A percentile compares a stretch with the other conserved stretches of the same genome.
phyloP scores from a whole-genome alignment of 208 protist species.

The Lotmaria passim region DNA sequence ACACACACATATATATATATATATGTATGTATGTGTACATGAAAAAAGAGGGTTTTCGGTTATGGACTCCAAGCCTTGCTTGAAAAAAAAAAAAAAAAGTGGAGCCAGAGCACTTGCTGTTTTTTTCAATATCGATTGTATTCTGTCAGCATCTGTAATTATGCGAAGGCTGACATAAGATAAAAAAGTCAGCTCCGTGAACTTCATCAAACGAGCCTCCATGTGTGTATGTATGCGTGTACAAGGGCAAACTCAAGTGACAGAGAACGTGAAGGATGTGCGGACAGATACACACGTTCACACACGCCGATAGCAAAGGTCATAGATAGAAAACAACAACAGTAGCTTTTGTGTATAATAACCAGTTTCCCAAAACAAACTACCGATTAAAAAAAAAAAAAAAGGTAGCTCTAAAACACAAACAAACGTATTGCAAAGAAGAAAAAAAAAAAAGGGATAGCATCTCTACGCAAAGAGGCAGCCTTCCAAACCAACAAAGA shows the following conservation, averaged over 20 bases:
- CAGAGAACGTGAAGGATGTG: no score
- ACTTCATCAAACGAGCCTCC: neutral
- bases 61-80: no score
- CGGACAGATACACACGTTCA: no score
- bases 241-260: no score
- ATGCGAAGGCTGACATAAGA: neutral
- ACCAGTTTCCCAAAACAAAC: no score
- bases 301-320: no score
- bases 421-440: neutral
- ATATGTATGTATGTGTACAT: no score
- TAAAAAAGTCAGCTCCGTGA: conserved; percentile 8
- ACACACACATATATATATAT: no score
- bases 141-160: conserved; percentile 2
- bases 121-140: neutral
- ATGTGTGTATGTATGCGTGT: neutral
- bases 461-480: neutral
- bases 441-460: neutral
- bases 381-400: neutral
- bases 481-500: no score
- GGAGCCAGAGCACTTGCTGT: neutral
- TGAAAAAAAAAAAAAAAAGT: conserved; percentile 10
- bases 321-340: conserved; percentile 15
- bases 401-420: neutral
- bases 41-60: no score
- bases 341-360: neutral